Evolutionary conservation across 345 rosid genomes (phyloP).

Genomic region (Boechera retrofracta): DNA sequence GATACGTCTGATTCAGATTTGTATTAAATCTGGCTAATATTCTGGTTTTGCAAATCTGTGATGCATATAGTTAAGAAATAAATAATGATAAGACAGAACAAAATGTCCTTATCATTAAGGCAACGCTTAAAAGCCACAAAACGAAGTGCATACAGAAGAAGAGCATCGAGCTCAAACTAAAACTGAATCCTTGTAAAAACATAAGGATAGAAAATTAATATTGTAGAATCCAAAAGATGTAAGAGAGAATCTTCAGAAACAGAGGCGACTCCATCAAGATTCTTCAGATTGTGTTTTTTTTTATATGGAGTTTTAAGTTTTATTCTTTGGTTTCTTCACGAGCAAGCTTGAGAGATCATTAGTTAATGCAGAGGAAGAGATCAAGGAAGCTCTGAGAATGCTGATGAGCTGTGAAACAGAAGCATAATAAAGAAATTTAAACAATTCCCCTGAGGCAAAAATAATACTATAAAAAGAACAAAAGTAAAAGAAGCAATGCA

Average conservation of each 20-base stretch:
- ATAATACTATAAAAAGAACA: not conserved
- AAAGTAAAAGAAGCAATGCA: not conserved
- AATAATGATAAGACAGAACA: not conserved
- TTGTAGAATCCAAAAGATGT: not conserved
- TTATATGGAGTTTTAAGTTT: not conserved
- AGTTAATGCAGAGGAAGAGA: not conserved
- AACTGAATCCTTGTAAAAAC: too few relatives aligned
- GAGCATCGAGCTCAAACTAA: too few relatives aligned
- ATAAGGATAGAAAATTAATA: not conserved
- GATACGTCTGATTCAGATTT: not conserved
- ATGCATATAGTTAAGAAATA: not conserved
- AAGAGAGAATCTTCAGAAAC: not conserved
- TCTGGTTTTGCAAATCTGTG: not conserved
- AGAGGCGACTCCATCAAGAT: not conserved
- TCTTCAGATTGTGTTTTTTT: not conserved
- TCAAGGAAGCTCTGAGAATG: slow-evolving; percentile 7
- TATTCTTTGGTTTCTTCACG: slow-evolving; percentile 15
- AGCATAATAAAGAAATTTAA: not conserved
- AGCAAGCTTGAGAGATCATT: too few relatives aligned
- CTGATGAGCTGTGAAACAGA: too few relatives aligned
- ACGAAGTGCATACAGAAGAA: not conserved
- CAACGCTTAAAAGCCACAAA: not conserved
- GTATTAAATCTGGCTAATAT: not conserved
- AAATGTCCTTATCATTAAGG: not conserved
- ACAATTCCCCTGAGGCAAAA: not conserved